Base-by-base conservation (phyloP, 441 rosid species). In the Macaranga tanarius region DNA sequence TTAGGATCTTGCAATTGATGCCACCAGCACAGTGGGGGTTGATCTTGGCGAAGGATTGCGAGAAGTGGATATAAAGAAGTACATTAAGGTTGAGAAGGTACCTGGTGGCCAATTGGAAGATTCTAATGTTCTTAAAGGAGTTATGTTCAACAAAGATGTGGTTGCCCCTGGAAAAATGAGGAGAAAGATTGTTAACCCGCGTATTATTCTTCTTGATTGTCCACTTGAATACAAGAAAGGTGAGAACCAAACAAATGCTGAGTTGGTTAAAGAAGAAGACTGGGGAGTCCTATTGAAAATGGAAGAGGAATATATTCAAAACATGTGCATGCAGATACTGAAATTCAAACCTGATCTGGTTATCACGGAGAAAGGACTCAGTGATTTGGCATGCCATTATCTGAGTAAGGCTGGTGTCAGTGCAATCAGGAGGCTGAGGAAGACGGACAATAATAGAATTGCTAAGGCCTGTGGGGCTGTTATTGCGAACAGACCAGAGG, bases 171-270 rank as follows among this genome's bases (percentile, higher is more conserved):
- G 95, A 11, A 94, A 94, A 85, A 92, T 94, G 99, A 94, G 84
- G 80, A 86, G 99, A 80, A 94, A 89, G 88, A 92, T 94, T 57
- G 80, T 83, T 70, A 86, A 87, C 20, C 99, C 99, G 3, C 90
- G 94, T 8, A 79, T 94, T 71, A 86, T 94, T 68, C 97, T 94
- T 76, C 97, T 92, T 59, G 97, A 94, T 78, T 88, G 86, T 62
- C 99, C 99, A n/a, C 88, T 94, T 55, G 99, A 94, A 86, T 92
- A 94, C 87, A 94, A 94, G 83, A 94, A 94, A 76, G 99, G 99
- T 20, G 99, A 94, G 88, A 94, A 90, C 72, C 97, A 94, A 77
- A 94, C 99, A 72, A 94, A 94, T 79, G 99, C 97, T 0, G 97
- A 94, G 83, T 71, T 95, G 86, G 89, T 91, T 61, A 89, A 78